Base-by-base conservation (phyloP, 1,139 yeast genomes). In the Suhomyces yuchorum region DNA sequence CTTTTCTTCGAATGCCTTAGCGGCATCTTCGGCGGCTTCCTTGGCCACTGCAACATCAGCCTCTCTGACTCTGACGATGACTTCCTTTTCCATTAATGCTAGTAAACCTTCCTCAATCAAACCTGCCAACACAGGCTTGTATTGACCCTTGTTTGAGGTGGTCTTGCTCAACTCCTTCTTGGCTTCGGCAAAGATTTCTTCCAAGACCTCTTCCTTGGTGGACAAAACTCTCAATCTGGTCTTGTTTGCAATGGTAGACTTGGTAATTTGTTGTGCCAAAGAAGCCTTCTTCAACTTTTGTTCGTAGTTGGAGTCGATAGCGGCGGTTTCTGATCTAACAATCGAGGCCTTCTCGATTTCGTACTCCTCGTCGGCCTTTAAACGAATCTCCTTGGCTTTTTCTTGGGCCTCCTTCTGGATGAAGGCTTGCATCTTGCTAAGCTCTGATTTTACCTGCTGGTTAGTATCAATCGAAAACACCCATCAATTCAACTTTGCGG, bases 351-450 rank as follows among this genome's bases (percentile, higher is more conserved):
- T 95, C 70, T 93, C 99, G 63, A 93, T 91, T 71, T 95, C 98
- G 68, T 93, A 95, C 72, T 95, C 99, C 71, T 95, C 99, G 67
- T 95, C 96, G 37, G 98, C 97, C 78, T 93, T 95, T 64, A 93
- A 79, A 68, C 80, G 85, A 64, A 95, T 91, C 71, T 95, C 99
- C 71, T 88, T 89, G 56, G 99, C 97, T 77, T 95, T 95, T 71
- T 95, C 99, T 63, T 92, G 96, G 34, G 99, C 99, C 76, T 95
- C 99, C 81, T 92, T 92, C 75, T 87, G 89, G 79, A 95, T 95
- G 84, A 93, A 95, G 68, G 96, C 93, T 68, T 93, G 96, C 97
- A 95, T 93, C 78, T 93, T 93, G 71, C 86, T 85, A 71, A 93
- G 90, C 77, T 93, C 99, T 59, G 91, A 89, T 65, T 87, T 91